Percentiles rank a stretch among this genome's conserved stretches.
phyloP scores from a whole-genome alignment of 2,329 filamentous ascomycete genomes.

The Hypoxylon sp. region DNA sequence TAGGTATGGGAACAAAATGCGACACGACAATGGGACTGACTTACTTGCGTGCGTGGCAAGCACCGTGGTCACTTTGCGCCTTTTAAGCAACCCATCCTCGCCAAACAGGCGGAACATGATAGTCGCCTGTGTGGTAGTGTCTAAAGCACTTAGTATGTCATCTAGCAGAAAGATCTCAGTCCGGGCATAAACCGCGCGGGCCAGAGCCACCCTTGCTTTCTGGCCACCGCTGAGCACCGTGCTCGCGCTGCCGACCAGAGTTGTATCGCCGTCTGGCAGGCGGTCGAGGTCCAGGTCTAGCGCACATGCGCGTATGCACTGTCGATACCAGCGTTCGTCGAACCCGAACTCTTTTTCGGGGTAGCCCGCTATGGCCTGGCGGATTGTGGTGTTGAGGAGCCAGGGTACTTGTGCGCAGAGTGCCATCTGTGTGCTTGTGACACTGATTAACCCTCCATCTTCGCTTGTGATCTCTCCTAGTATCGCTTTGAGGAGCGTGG shows the following conservation, averaged over 20 bases:
- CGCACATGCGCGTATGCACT: conserved; percentile 3
- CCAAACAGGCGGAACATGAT: not conserved
- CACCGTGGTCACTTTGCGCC: too few species aligned
- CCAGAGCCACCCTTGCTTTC: conserved; percentile 1
- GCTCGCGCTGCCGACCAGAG: not conserved
- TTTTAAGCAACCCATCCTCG: conserved; percentile 1
- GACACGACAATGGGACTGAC: too few species aligned
- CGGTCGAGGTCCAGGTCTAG: conserved; percentile 4
- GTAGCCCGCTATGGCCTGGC: not conserved
- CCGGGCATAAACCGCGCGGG: conserved; percentile 5
- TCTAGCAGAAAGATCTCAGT: not conserved
- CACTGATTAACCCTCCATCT: not conserved
- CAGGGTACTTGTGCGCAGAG: conserved; percentile 5
- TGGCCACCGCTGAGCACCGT: conserved; percentile 5
- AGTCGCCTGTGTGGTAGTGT: not conserved
- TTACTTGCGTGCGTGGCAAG: too few species aligned
- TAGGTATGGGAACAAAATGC: too few species aligned
- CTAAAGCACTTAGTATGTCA: conserved; percentile 1
- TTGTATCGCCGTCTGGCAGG: not conserved
- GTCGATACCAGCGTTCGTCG: conserved; percentile 5
- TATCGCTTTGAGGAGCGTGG: not conserved
- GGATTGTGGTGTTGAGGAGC: not conserved
- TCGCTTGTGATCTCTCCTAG: not conserved
- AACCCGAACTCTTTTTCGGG: not conserved
- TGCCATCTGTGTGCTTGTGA: conserved; percentile 1